Evolutionary conservation across 208 protist genomes (phyloP), one percentile per base, ranked within the genome.

Genomic region (Blastocrithidia nonstop): DNA sequence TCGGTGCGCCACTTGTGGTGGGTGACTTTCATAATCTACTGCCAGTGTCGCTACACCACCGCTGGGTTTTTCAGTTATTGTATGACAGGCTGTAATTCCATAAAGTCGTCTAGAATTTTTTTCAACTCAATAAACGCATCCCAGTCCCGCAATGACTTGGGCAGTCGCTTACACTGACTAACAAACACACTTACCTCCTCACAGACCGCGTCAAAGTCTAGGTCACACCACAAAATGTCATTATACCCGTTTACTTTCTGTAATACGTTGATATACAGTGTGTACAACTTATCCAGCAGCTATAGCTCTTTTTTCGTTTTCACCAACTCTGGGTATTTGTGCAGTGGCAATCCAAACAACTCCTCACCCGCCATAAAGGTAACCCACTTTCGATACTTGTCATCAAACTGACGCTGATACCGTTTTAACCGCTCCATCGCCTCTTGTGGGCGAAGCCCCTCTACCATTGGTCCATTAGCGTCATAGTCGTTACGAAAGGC

Each of bases 401-500:
- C 92, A 19, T 85, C 75, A 62, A 96, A 98, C 61, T 95, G 67
- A 36, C 83, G 69, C 72, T 98, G 81, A 66, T 96, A 97, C 39
- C 82, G 85, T 45, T 95, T 95, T 9, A 99, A 71, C 4, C 92
- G 67, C 67, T 95, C 88, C 70, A 95, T 94, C 4, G 95, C 96
- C 31, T 96, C 92, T 44, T 85, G 58, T 22, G 94, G 94, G 41
- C 67, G 54, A 16, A 98, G 68, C 7, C 86, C 94, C 31, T 91
- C 67, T 23, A 95, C 80, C 79, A 95, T 97, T 23, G 96, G 96
- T 15, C 96, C 96, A 61, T 96, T 90, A 22, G 72, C 58, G 49
- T 96, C 79, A 64, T 95, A 98, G 69, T 98, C 90, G 52, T 92
- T 88, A 33, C 83, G 71, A 61, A 98, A 97, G 15, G 84, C 64